Percentiles rank a stretch among this genome's conserved stretches.
These are phyloP conservation scores for Scortechinia acanthostroma DNA, from an alignment of 2,329 filamentous ascomycete genomes.

Conservation along the genomic window DNA sequence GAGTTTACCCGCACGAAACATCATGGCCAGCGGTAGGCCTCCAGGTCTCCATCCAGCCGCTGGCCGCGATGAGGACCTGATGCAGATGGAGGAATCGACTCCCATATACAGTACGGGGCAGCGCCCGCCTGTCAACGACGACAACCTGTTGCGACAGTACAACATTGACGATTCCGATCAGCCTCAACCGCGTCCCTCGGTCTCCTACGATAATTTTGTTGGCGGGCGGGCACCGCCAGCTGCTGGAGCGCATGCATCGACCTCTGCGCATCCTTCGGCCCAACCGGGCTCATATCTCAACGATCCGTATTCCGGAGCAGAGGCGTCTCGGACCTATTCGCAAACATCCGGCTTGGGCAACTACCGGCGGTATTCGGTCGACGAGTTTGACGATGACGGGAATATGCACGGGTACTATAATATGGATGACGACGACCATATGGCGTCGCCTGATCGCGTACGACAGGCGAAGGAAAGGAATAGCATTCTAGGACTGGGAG, in stretches of 20 bases:
- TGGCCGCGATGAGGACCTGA: conserved; percentile 46
- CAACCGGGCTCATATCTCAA: conserved; percentile 2
- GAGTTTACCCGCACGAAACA: background rate
- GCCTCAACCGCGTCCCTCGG: conserved; percentile 60
- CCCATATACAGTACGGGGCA: conserved; percentile 71
- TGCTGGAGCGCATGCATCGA: conserved; percentile 13
- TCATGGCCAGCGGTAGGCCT: conserved; percentile 2
- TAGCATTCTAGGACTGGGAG: conserved; percentile 80
- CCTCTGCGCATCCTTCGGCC: conserved; percentile 7
- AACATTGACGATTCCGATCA: conserved; percentile 58
- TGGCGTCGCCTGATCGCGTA: conserved; percentile 25
- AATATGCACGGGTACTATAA: background rate
- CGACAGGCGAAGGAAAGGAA: conserved; percentile 70
- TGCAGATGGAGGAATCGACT: conserved; percentile 67
- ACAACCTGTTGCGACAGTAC: conserved; percentile 71
- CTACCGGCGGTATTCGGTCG: conserved; percentile 77
- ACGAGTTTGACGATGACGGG: background rate
- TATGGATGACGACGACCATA: background rate
- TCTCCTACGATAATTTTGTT: conserved; percentile 92
- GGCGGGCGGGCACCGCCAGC: conserved; percentile 39
- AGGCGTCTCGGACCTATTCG: background rate
- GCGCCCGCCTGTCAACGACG: conserved; percentile 72
- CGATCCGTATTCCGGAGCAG: background rate
- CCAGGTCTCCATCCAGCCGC: conserved; percentile 20
- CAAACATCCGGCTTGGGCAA: conserved; percentile 66